These are phyloP conservation scores for Rutstroemia sp. DNA, from an alignment of 2,329 filamentous ascomycete species.

Conservation along the genomic window DNA sequence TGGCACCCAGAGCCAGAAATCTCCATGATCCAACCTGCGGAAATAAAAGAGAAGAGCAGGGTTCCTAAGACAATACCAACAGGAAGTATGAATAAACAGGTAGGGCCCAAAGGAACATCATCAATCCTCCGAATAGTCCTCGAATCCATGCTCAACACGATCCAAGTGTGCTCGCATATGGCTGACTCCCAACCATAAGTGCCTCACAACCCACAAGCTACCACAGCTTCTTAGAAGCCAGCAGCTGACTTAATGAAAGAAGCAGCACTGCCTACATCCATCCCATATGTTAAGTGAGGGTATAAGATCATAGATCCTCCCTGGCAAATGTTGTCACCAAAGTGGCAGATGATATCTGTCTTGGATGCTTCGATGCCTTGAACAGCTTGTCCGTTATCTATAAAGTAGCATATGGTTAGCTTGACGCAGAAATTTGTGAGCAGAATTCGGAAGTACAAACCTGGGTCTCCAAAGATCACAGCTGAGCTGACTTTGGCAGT, in stretches of 20 bases:
- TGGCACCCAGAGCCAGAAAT: no score
- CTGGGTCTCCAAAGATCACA: conserved; percentile 25
- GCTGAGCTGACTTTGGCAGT: conserved; percentile 17
- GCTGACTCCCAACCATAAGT: no score
- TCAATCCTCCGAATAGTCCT: no score
- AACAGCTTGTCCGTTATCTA: conserved; percentile 21
- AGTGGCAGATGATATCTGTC: conserved; percentile 22
- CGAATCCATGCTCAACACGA: no score
- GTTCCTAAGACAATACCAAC: no score
- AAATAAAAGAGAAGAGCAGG: no score
- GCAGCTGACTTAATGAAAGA: conserved; percentile 14
- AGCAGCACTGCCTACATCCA: conserved; percentile 19
- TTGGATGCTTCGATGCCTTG: conserved; percentile 14
- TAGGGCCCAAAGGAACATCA: no score
- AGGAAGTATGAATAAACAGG: no score
- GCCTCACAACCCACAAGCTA: no score
- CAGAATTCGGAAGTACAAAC: conserved; percentile 11
- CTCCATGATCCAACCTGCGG: no score
- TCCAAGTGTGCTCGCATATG: no score
- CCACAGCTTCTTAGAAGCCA: not conserved
- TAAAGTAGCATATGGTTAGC: not conserved
- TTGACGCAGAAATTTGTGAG: conserved; percentile 19
- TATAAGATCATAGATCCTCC: conserved; percentile 12
- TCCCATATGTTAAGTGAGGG: conserved; percentile 21
- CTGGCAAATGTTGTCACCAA: conserved; percentile 20